These are phyloP conservation scores for Petrea volubilis DNA, from an alignment of 257 asterid species.

Conservation along the genomic window DNA sequence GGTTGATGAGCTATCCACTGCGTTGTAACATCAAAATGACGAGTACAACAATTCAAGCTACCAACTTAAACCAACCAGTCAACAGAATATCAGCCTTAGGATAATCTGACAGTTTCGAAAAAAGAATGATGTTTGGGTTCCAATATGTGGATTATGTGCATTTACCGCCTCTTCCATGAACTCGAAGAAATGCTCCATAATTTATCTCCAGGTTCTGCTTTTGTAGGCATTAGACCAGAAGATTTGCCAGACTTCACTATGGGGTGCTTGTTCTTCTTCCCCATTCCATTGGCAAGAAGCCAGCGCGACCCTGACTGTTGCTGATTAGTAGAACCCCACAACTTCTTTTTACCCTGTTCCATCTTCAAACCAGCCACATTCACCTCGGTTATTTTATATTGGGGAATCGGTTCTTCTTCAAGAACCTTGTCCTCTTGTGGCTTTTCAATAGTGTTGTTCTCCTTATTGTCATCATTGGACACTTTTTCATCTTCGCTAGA, in stretches of 20 bases:
- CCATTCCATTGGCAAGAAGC: slow-evolving; percentile 98
- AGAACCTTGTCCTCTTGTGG: slow-evolving; percentile 40
- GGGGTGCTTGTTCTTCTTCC: slow-evolving; percentile 91
- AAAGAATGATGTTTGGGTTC: slow-evolving; percentile 56
- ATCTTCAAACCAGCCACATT: slow-evolving; percentile 80
- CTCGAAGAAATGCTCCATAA: slow-evolving; percentile 86
- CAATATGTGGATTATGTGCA: slow-evolving; percentile 58
- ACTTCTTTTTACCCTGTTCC: slow-evolving; percentile 71
- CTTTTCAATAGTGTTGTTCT: slow-evolving; percentile 37
- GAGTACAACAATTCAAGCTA: slow-evolving; percentile 25
- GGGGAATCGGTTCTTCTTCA: slow-evolving; percentile 61
- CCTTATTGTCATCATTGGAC: slow-evolving; percentile 9
- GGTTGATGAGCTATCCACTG: not conserved
- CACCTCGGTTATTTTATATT: slow-evolving; percentile 77
- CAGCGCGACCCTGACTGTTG: slow-evolving; percentile 94
- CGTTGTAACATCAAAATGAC: slow-evolving; percentile 2
- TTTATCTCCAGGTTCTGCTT: slow-evolving; percentile 58
- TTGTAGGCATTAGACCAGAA: slow-evolving; percentile 36
- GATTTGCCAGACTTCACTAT: slow-evolving; percentile 58
- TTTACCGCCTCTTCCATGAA: slow-evolving; percentile 50
- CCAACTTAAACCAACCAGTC: not conserved
- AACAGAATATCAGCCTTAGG: slow-evolving; percentile 21
- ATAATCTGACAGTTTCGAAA: slow-evolving; percentile 48
- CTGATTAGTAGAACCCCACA: slow-evolving; percentile 79
- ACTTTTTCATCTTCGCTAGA: slow-evolving; percentile 41